phyloP scores from a whole-genome alignment of 306 rosid species.

The Begonia fuchsioides region DNA sequence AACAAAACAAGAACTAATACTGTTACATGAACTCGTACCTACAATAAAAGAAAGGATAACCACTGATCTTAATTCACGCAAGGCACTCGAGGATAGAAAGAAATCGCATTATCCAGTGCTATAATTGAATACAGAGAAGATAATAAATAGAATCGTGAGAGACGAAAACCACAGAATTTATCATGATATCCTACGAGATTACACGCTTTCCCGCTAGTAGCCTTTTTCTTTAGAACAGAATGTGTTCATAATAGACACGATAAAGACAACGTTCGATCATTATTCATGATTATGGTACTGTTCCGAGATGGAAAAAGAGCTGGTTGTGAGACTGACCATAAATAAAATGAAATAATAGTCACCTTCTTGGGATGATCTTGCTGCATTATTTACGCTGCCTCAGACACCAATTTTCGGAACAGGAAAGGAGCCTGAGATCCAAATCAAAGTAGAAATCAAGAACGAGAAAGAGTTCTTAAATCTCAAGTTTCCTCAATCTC shows the following conservation, averaged over 20 bases:
- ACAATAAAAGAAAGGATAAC: slow-evolving; percentile 1
- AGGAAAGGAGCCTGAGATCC: background rate
- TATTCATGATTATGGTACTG: too few relatives aligned
- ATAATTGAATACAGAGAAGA: too few relatives aligned
- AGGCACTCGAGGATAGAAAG: slow-evolving; percentile 16
- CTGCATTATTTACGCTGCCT: slow-evolving; percentile 38
- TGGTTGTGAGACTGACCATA: slow-evolving; percentile 1
- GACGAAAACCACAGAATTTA: background rate
- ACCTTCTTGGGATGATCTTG: slow-evolving; percentile 79
- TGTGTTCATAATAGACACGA: too few relatives aligned
- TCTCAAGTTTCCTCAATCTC: slow-evolving; percentile 13
- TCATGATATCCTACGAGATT: background rate
- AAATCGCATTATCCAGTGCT: slow-evolving; percentile 15
- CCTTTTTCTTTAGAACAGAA: background rate
- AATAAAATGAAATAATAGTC: slow-evolving; percentile 5
- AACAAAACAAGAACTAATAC: background rate
- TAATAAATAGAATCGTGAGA: slow-evolving; percentile 10
- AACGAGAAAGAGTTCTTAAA: slow-evolving; percentile 6
- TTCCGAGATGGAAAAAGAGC: background rate
- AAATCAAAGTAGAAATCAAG: slow-evolving; percentile 24
- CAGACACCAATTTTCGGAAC: slow-evolving; percentile 14
- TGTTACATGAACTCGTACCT: background rate
- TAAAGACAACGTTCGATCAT: too few relatives aligned
- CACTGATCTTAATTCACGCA: slow-evolving; percentile 14
- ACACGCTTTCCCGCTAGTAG: background rate